Evolutionary conservation across 2,329 filamentous ascomycete species (phyloP).

Genomic region (Trichoderma sp.): DNA sequence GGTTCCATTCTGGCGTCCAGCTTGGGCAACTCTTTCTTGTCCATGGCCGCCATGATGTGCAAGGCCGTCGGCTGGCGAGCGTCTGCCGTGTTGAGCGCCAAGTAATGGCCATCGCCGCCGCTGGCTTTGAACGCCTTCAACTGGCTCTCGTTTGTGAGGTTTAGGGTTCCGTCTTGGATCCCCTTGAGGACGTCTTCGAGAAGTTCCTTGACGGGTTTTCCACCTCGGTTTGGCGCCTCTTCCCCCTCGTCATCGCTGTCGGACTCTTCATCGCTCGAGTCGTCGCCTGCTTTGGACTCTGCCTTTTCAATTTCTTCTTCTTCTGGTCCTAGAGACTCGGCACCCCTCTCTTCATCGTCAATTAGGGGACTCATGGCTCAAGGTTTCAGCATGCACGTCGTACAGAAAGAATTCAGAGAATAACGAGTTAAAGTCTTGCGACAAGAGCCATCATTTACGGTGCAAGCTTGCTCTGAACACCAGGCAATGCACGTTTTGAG

Average conservation of each 20-base stretch:
- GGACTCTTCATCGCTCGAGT: slow-evolving; percentile 30
- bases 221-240: background rate
- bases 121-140: slow-evolving; percentile 22
- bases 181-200: slow-evolving; percentile 22
- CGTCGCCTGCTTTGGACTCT: slow-evolving; percentile 28
- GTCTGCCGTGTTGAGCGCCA: slow-evolving; percentile 29
- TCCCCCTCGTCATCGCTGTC: slow-evolving; percentile 32
- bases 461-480: background rate
- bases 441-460: background rate
- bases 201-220: slow-evolving; percentile 26
- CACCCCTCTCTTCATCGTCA: slow-evolving; percentile 25
- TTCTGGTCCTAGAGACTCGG: background rate
- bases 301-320: slow-evolving; percentile 28
- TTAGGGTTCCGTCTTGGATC: slow-evolving; percentile 23
- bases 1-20: slow-evolving; percentile 32
- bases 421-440: background rate
- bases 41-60: slow-evolving; percentile 31
- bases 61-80: slow-evolving; percentile 29
- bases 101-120: slow-evolving; percentile 21
- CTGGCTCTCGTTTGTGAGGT: slow-evolving; percentile 24
- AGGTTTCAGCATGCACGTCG: background rate
- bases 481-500: background rate
- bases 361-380: slow-evolving; percentile 17
- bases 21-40: slow-evolving; percentile 30
- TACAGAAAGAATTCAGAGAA: slow-evolving; percentile 1